Evolutionary conservation across 345 rosid genomes (phyloP), one percentile per base, ranked within the genome.

Genomic region (Garcia nutans): DNA sequence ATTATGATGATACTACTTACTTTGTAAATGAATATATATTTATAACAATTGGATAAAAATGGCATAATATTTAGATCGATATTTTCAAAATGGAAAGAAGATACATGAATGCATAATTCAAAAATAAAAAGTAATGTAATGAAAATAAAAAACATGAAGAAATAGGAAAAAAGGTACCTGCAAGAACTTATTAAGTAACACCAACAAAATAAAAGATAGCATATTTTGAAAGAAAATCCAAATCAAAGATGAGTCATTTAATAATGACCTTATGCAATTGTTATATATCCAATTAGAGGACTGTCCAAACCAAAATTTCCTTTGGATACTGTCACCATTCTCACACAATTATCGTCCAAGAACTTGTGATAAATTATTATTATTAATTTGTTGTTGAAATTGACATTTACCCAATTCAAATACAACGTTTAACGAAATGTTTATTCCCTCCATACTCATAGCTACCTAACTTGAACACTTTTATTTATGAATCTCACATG

Each of bases 401-500:
- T 42, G 84, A 82, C 87, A 59, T 56, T 65, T 75, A 64, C 87
- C 89, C 68, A 24, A 78, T 65, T 84, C 78, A 69, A 64, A 72
- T 68, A 45, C 57, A 80, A 81, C 44, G 56, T 72, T 61, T 79
- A 79, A 85, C 84, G 6, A 78, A 86, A 77, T 56, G 65, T 72
- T 81, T 67, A 85, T 77, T 77, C 80, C 68, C 66, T 72, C 83
- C 74, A 81, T 72, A 63, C 65, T 78, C 76, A 65, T n/a, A n/a
- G 23, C n/a, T 77, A 22, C 84, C 86, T 82, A 84, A 80, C 83
- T 78, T 65, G 44, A 82, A 64, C 64, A 68, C 52, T 69, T 77
- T 23, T 79, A 74, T 56, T 54, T 54, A 24, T 68, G 65, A 77
- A 79, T 31, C 37, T 76, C 82, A 77, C 82, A 82, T 81, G 82